Percentiles rank a stretch among this genome's conserved stretches.
Conservation (phyloP, 1,139 yeast genomes). For the Yamadazyma aaseri region DNA sequence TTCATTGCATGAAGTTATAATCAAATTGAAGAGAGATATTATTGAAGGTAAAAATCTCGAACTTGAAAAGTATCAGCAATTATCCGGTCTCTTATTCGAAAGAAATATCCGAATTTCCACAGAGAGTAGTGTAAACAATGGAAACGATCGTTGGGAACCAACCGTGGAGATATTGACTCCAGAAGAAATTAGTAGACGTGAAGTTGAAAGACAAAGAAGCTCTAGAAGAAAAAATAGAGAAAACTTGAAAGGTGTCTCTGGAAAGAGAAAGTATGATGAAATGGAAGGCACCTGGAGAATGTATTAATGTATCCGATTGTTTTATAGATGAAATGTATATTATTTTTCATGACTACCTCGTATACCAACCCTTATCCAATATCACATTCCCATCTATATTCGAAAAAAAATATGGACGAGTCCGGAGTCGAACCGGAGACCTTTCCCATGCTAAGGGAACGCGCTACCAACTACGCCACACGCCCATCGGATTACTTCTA, state of each 20-base stretch:
- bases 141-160: conserved; percentile 83
- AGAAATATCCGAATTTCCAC: conserved; percentile 46
- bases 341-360: too few relatives aligned
- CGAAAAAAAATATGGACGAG: too few relatives aligned
- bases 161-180: conserved; percentile 80
- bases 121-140: conserved; percentile 45
- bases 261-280: conserved; percentile 58
- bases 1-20: conserved; percentile 76
- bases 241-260: conserved; percentile 57
- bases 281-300: conserved; percentile 40
- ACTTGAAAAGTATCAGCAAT: conserved; percentile 44
- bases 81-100: conserved; percentile 44
- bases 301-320: neutral
- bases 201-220: conserved; percentile 91
- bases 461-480: conserved; percentile 95
- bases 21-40: conserved; percentile 78
- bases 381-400: too few relatives aligned
- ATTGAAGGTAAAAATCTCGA: conserved; percentile 61
- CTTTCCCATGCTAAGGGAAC: conserved; percentile 89
- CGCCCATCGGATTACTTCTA: conserved; percentile 61
- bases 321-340: too few relatives aligned
- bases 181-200: conserved; percentile 93
- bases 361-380: too few relatives aligned
- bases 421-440: conserved; percentile 91
- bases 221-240: conserved; percentile 91